Base-by-base conservation (phyloP, 2,329 filamentous ascomycete species). In the Trichoderma hamatum region DNA sequence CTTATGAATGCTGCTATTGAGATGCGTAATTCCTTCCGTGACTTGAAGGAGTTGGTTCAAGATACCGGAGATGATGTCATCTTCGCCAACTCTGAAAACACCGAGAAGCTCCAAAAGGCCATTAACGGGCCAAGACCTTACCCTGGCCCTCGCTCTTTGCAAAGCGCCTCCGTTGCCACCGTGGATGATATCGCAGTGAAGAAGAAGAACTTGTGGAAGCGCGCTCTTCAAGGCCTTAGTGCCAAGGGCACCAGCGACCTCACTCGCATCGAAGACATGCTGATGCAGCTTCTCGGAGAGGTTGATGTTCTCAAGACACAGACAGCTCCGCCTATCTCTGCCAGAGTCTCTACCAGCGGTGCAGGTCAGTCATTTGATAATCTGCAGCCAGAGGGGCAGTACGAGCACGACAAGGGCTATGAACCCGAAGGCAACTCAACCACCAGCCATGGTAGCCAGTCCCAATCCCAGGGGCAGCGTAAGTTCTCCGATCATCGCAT, bases 11-110 rank as follows among this genome's bases (percentile, higher is more conserved):
- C 94, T 67, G 95, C 96, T 4, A 91, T 96, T 14, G 96, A 99
- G 80, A 98, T 98, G 94, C 93, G 95, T 72, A 96, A 92, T 74
- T 96, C 93, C 0, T 97, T 98, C 77, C 93, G 97, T 73, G 94
- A 97, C 75, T 92, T 99, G 86, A 97, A 96, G 84, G 92, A 90
- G 72, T 91, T 97, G 76, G 91, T 99, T 71, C 91, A 92, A 61
- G 92, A 96, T 72, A 95, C 96, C 70, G 78, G 80, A 5, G 95
- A 97, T 76, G 92, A 93, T 70, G 87, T 94, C 75, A 92, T 98
- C 75, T 93, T 97, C 80, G 90, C 92, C 49, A 90, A 92, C 71
- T 92, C 92, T n/a, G 92, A 92, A 75, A 93, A 95, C 76, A 95
- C 95, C 13, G 94, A 97, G 72, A 90, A 92, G 77, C 93, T 93